Evolutionary conservation across 2,329 filamentous ascomycete species (phyloP).

Genomic region (Xylaria sp.): DNA sequence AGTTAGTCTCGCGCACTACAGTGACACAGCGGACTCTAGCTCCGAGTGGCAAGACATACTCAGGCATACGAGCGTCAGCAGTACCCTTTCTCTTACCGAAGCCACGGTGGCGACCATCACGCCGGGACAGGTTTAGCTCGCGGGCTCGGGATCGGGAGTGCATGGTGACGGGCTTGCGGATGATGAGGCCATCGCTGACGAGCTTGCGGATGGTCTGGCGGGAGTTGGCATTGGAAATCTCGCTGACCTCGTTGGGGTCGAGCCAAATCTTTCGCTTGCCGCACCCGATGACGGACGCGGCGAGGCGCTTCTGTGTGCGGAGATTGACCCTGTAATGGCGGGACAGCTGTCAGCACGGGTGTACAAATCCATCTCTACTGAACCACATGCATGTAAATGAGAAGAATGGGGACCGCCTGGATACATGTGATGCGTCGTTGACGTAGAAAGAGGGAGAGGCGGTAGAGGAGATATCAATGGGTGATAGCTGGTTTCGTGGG

Average conservation of each 20-base stretch:
- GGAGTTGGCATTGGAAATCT: constrained; percentile 99
- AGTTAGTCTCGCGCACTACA: background rate
- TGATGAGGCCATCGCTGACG: constrained; percentile 99
- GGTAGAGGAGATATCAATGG: background rate
- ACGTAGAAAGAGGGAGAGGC: background rate
- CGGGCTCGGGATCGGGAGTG: constrained; percentile 97
- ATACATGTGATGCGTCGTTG: constrained; percentile 10
- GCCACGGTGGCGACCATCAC: constrained; percentile 96
- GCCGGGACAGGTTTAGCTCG: constrained; percentile 91
- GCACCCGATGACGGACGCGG: constrained; percentile 97
- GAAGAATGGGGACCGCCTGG: background rate
- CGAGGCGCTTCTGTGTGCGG: constrained; percentile 99
- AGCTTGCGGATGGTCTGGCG: constrained; percentile 99
- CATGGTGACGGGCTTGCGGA: constrained; percentile 99
- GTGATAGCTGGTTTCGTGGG: background rate
- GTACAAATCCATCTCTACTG: background rate
- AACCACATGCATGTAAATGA: background rate
- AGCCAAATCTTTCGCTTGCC: constrained; percentile 99
- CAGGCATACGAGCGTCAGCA: constrained; percentile 98
- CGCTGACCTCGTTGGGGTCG: constrained; percentile 98
- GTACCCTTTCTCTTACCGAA: constrained; percentile 99
- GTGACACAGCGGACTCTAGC: background rate
- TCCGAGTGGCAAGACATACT: constrained; percentile 66
- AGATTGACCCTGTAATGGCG: constrained; percentile 88
- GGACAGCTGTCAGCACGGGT: constrained; percentile 31